Percentiles rank a stretch among this genome's conserved stretches.
Conservation (phyloP, 2,329 filamentous ascomycete species). For the Fusarium tanahbumbuense region DNA sequence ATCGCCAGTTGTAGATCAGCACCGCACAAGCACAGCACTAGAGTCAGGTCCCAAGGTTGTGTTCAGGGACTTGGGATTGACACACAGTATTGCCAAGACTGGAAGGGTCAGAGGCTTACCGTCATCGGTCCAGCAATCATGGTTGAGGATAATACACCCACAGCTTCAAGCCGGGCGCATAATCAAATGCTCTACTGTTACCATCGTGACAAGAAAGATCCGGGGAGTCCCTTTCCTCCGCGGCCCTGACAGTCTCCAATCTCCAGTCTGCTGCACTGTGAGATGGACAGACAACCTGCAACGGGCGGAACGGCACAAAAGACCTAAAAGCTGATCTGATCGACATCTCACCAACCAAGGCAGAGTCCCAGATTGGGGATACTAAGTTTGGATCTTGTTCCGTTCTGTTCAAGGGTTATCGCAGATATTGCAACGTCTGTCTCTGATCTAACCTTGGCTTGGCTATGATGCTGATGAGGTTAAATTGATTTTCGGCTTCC, state of each 20-base stretch:
- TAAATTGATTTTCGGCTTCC: constrained; percentile 11
- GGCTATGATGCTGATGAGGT: constrained; percentile 13
- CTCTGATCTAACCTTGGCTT: neutral
- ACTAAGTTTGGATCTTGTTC: constrained; percentile 3
- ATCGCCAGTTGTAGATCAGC: constrained; percentile 36
- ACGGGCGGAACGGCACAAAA: neutral
- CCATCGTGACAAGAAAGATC: constrained; percentile 35
- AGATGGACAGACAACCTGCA: neutral
- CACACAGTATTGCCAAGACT: constrained; percentile 33
- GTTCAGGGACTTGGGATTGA: constrained; percentile 38
- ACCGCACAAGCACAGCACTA: constrained; percentile 26
- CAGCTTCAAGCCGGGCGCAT: constrained; percentile 16
- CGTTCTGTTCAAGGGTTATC: constrained; percentile 21
- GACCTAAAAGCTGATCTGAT: constrained; percentile 13
- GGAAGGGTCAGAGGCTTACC: constrained; percentile 32
- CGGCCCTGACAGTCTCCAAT: constrained; percentile 9
- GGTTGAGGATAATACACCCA: constrained; percentile 19
- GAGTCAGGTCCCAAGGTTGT: constrained; percentile 34
- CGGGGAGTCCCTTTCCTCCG: neutral
- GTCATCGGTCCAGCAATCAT: constrained; percentile 33
- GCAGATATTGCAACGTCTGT: neutral
- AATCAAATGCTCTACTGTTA: neutral
- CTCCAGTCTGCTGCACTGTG: neutral
- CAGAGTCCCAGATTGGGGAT: constrained; percentile 25
- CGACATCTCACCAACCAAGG: constrained; percentile 30